Conservation (phyloP, 2,329 filamentous ascomycete species). For the Lachnellula suecica region DNA sequence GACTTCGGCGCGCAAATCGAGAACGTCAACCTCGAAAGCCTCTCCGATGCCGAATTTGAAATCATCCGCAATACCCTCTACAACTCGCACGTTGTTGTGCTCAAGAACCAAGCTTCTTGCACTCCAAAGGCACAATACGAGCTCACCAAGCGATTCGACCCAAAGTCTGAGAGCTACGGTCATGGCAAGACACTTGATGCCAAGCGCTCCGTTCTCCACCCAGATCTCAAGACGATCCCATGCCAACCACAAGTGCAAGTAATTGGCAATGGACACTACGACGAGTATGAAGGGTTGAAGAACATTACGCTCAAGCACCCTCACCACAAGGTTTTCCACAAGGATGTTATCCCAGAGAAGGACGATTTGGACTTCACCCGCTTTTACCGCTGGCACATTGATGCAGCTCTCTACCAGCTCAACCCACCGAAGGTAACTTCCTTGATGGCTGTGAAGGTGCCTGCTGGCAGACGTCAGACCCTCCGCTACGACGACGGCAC, state of each 20-base stretch:
- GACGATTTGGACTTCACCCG: conserved; percentile 57
- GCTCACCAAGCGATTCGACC: conserved; percentile 73
- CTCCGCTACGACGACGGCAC: conserved; percentile 73
- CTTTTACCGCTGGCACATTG: conserved; percentile 80
- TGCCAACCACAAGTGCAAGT: conserved; percentile 80
- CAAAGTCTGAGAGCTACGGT: conserved; percentile 63
- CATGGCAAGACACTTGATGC: conserved; percentile 74
- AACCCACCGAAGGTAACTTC: conserved; percentile 74
- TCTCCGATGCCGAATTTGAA: conserved; percentile 64
- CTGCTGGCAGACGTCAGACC: conserved; percentile 62
- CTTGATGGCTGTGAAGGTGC: conserved; percentile 72
- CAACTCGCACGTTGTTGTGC: conserved; percentile 65
- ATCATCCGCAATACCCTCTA: conserved; percentile 66
- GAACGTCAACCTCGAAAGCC: conserved; percentile 59
- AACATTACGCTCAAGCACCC: conserved; percentile 71
- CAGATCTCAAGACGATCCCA: conserved; percentile 77
- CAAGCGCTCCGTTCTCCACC: conserved; percentile 64
- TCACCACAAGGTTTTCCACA: conserved; percentile 76
- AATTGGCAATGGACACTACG: conserved; percentile 72
- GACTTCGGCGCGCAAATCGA: conserved; percentile 62
- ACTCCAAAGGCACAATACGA: conserved; percentile 72
- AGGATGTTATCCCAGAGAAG: conserved; percentile 59
- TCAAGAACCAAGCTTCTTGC: conserved; percentile 65
- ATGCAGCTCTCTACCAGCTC: conserved; percentile 73
- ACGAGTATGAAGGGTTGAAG: conserved; percentile 68